Evolutionary conservation across 148 eudicot genomes (phyloP), one percentile per base, ranked within the genome.

Genomic region (Camellia granthamiana): DNA sequence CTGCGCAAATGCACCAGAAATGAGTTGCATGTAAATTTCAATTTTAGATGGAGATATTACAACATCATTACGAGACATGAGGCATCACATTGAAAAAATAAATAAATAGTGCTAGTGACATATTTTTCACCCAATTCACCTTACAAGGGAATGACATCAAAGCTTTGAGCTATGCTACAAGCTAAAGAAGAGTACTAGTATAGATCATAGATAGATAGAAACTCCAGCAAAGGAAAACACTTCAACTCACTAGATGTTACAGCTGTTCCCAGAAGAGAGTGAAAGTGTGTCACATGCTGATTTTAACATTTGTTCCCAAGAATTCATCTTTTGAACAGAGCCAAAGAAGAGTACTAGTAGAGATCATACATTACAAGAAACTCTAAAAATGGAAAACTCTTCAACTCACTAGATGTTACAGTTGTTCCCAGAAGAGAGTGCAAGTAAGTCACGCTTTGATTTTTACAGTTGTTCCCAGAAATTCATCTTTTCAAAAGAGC

Each of bases 1-100:
- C 97, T 93, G 84, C 69, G 69, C 80, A 86, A 58, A 30, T 44
- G 49, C 67, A 77, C 79, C 77, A 79, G 15, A 79, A 56, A 75
- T 79, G 59, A 79, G 58, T 12, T 51, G 46, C n/a, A 55, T 46
- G 13, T 41, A 67, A 60, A 10, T 46, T 7, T 7, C 5, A 47
- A 47, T 55, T 43, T 54, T 38, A 21, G 13, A 30, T 30, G 56
- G 30, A 21, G 49, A 72, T 30, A 30, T 30, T 30, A 30, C 38
- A 30, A 30, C 38, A 30, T 30, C 38, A 30, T 30, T 30, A 30
- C 1, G 38, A 2, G 10, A 42, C 55, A 62, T 23, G 64, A 78
- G 38, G 38, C 44, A 54, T 7, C 8, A 30, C 5, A 21, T 59
- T 6, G 9, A 38, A 3, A 51, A 72, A 61, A 43, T 42, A 76